phyloP scores from a whole-genome alignment of 495 filamentous ascomycete genomes.

The Oleoguttula mirabilis region DNA sequence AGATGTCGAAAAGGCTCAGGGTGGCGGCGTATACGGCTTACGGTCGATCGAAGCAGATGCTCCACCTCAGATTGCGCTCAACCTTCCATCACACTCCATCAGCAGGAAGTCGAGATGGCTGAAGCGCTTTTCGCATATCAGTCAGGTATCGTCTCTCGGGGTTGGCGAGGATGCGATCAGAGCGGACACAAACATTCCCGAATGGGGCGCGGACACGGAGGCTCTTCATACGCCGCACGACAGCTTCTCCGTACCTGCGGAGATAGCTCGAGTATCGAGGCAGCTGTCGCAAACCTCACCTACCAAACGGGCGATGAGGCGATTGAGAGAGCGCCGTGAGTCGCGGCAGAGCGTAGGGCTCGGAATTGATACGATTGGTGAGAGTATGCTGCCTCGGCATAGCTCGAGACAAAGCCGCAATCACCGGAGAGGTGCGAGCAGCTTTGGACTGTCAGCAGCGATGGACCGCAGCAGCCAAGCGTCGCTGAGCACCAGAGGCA shows the following conservation, averaged over 20 bases:
- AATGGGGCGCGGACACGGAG: conserved; percentile 21
- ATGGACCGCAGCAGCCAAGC: conserved; percentile 19
- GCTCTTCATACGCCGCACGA: conserved; percentile 25
- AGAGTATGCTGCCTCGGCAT: conserved; percentile 3
- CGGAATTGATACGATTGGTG: conserved; percentile 12
- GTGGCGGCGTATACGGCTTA: not conserved
- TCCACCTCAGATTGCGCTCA: conserved; percentile 23
- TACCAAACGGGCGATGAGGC: conserved; percentile 14
- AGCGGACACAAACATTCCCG: conserved; percentile 21
- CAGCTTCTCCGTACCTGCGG: conserved; percentile 27
- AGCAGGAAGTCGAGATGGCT: conserved; percentile 10
- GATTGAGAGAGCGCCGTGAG: conserved; percentile 4
- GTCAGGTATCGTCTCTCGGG: conserved; percentile 21
- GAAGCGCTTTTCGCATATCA: conserved; percentile 13
- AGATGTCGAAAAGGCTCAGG: conserved; percentile 24
- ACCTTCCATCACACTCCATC: conserved; percentile 7
- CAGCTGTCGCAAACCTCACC: conserved; percentile 19
- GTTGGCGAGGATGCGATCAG: conserved; percentile 22
- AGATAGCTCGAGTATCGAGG: conserved; percentile 23
- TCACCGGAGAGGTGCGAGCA: conserved; percentile 6
- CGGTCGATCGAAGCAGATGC: conserved; percentile 13
- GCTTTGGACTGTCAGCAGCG: conserved; percentile 7
- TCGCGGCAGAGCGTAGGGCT: conserved; percentile 13
- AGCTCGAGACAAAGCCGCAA: conserved; percentile 5
- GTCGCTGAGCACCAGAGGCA: conserved; percentile 22